Base-by-base conservation (phyloP, 2,329 filamentous ascomycete species). In the Aaosphaeria pasadenensis region DNA sequence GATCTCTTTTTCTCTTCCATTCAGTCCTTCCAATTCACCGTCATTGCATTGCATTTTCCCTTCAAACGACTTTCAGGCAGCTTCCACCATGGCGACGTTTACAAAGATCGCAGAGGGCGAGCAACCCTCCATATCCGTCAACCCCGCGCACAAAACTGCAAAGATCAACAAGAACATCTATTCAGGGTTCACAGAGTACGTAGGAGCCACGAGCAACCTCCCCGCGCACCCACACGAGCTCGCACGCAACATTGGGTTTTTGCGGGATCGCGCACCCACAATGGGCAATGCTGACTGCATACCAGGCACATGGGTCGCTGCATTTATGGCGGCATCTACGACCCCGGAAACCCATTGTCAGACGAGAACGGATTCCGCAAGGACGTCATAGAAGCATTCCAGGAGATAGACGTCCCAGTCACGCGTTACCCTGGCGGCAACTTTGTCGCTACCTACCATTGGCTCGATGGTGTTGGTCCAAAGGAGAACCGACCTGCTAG, bases 311-410 rank as follows among this genome's bases (percentile, higher is more conserved):
- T 94, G 88, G 89, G 89, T 60, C 83, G 89, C 52, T 94, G 89
- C 75, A 91, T 94, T 63, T 92, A 94, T 67, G 88, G 88, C 54
- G 89, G 89, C 55, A 87, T 94, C 64, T 92, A 91, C 71, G 88
- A 92, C 58, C 88, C 88, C 1, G 80, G 78, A 32, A 91, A 85
- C 66, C 73, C 83, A 3, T 77, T 91, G n/a, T 85, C 87, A 2
- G 87, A 91, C 57, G 76, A 82, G 46, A 77, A 88, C 55, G 88
- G 88, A 39, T 92, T 89, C 72, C 85, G 89, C 36, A 88, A 79
- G 56, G 89, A 94, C 70, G 89, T 94, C 39, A 80, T 94, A 28
- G 78, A 82, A 39, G 85, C 87, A 5, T 76, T 94, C 53, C 81
- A 83, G 63, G 87, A 91, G 56, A 78, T 94, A 46, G 80, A 87